These are phyloP conservation scores for Tolypocladium endophyticum DNA, from an alignment of 2,329 filamentous ascomycete species.

Conservation along the genomic window DNA sequence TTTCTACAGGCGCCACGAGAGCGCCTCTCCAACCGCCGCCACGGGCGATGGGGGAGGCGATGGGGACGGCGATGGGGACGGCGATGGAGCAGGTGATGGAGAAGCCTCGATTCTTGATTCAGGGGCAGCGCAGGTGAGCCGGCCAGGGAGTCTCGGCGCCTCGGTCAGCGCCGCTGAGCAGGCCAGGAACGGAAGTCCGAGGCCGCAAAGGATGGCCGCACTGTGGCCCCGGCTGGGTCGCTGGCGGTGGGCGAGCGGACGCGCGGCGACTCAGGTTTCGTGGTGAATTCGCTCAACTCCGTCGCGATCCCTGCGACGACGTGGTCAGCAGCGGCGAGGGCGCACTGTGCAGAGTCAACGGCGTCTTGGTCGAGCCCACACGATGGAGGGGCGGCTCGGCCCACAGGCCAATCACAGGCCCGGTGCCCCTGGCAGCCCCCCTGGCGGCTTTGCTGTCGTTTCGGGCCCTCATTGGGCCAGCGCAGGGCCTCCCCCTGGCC, in stretches of 20 bases:
- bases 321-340: not conserved
- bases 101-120: not conserved
- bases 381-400: not conserved
- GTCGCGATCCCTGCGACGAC: not conserved
- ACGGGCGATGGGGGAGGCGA: too few species aligned
- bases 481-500: not conserved
- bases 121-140: not conserved
- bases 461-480: slow-evolving; percentile 1
- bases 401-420: slow-evolving; percentile 1
- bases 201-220: not conserved
- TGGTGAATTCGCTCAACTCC: not conserved
- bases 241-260: not conserved
- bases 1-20: not conserved
- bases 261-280: not conserved
- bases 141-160: not conserved
- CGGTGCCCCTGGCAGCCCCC: slow-evolving; percentile 2
- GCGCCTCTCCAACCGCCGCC: not conserved
- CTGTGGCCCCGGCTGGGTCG: not conserved
- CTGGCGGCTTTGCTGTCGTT: not conserved
- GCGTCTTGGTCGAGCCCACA: not conserved
- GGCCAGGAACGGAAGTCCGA: not conserved
- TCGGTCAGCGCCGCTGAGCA: not conserved
- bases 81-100: too few species aligned
- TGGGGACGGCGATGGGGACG: too few species aligned
- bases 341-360: not conserved